Evolutionary conservation across 2,329 filamentous ascomycete genomes (phyloP).

Genomic region (Ophiostoma ips): DNA sequence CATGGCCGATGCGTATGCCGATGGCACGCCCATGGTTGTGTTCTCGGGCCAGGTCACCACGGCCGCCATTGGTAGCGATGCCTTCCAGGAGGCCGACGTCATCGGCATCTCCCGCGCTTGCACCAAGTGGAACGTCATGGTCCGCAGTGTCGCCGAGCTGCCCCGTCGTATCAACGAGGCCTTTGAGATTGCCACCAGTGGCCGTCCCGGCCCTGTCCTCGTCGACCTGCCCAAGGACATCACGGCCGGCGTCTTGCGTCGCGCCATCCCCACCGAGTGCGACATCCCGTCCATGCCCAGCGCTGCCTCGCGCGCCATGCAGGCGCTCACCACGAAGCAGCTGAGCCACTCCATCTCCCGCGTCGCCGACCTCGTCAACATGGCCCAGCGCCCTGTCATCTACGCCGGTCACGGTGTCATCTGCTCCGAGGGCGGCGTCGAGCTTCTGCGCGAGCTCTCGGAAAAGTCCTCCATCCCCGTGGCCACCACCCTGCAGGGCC

Average conservation of each 20-base stretch:
- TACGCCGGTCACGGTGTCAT: constrained; percentile 90
- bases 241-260: constrained; percentile 69
- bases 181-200: constrained; percentile 93
- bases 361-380: constrained; percentile 71
- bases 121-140: constrained; percentile 99
- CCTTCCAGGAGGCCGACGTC: constrained; percentile 93
- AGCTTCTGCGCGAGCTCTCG: constrained; percentile 69
- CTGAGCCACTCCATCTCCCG: constrained; percentile 60
- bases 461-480: constrained; percentile 89
- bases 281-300: constrained; percentile 69
- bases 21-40: constrained; percentile 91
- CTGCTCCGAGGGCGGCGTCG: constrained; percentile 61
- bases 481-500: constrained; percentile 86
- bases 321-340: constrained; percentile 58
- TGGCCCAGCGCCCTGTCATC: constrained; percentile 85
- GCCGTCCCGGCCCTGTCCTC: constrained; percentile 83
- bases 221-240: constrained; percentile 96
- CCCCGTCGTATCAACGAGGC: constrained; percentile 93
- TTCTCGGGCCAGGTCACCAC: constrained; percentile 91
- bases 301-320: constrained; percentile 69
- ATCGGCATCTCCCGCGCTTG: constrained; percentile 87
- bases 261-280: constrained; percentile 65
- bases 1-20: constrained; percentile 89
- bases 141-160: constrained; percentile 86
- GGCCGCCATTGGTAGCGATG: constrained; percentile 80